Base-by-base conservation (phyloP, 2,329 filamentous ascomycete species). In the Colletotrichum camelliae region DNA sequence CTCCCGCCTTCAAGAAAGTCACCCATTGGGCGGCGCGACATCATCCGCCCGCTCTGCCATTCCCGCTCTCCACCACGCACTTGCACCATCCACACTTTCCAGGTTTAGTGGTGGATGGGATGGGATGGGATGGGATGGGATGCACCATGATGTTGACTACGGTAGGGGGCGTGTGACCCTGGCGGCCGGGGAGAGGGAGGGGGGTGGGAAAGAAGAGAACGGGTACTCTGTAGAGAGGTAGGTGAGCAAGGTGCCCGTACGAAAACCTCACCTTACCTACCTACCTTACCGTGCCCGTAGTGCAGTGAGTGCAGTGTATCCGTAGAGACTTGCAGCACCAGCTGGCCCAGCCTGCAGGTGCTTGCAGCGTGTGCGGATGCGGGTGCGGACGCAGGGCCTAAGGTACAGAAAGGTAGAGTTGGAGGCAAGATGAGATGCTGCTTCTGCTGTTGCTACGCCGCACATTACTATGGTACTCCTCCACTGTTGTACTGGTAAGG, bases 21-120 rank as follows among this genome's bases (percentile, higher is more conserved):
- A 60, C 67, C 72, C 48, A 71, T 73, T 77, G 71, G 71, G 62
- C 74, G 67, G 67, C 67, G 57, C 76, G 74, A 72, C 67, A 75
- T 71, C 64, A 72, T 77, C 76, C 64, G 70, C 64, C 74, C 74
- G 76, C 70, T 67, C 48, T 77, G 69, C 64, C 74, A 77, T 77
- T 70, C 74, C 67, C 74, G 71, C 70, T 35, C 58, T 70, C 64
- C 39, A 48, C 39, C 39, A 48, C 9, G 72, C 66, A 73, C 60
- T 61, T 70, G 33, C 60, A 27, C 27, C 74, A 67, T 66, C 65
- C 72, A 70, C 61, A 60, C 62, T 58, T 52, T 61, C 39, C 39
- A 48, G 39, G 39, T 48, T 48, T 8, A 48, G 39, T 48, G 39
- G 48, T 35, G 27, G 31, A 29, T 60, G 66, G 70, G 64, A 21